Conservation (phyloP, 176 grass and related monocot genomes). For the Eleusine indica region DNA sequence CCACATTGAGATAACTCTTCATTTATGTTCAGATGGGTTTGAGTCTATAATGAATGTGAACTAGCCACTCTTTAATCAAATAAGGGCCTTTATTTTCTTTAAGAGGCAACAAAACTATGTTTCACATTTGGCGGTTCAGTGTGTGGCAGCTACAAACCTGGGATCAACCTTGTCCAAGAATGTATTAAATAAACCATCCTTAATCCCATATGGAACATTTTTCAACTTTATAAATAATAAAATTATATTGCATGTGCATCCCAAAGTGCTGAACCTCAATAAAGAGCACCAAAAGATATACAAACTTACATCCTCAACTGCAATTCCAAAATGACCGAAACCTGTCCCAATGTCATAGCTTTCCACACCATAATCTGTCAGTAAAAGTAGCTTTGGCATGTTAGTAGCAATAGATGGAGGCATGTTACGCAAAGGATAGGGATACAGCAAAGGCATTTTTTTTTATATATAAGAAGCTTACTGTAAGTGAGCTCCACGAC, state of each 20-base stretch:
- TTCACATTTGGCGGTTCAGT: background rate
- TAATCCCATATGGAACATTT: background rate
- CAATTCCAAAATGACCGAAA: constrained; percentile 93
- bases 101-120: background rate
- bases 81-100: background rate
- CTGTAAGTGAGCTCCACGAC: constrained; percentile 93
- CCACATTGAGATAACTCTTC: background rate
- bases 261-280: background rate
- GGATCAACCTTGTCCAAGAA: background rate
- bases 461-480: constrained; percentile 44
- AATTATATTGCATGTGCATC: background rate
- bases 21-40: constrained; percentile 2
- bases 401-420: background rate
- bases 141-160: constrained; percentile 11
- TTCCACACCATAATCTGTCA: constrained; percentile 89
- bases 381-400: constrained; percentile 20
- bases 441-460: background rate
- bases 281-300: background rate
- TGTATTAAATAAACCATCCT: constrained; percentile 10
- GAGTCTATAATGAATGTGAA: background rate
- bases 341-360: constrained; percentile 77
- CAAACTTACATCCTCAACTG: constrained; percentile 86
- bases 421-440: background rate
- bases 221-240: constrained; percentile 1
- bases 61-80: constrained; percentile 10